Percentiles rank a stretch among this genome's conserved stretches.
phyloP scores from a whole-genome alignment of 768 basidiomycete species.

The Paxillus involutus region DNA sequence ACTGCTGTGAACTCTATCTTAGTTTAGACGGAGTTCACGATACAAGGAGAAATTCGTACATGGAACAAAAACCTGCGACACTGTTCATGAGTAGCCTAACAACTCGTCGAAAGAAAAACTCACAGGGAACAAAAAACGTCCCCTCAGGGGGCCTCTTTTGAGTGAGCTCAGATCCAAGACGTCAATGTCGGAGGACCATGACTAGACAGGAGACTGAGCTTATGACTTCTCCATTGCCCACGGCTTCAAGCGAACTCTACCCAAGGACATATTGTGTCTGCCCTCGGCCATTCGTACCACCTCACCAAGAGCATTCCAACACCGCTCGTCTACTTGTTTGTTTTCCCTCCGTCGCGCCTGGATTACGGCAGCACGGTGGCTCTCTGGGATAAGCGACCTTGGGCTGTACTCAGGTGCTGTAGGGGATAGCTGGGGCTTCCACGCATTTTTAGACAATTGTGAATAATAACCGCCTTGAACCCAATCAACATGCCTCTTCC shows the following conservation, averaged over 20 bases:
- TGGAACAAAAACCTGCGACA: conserved; percentile 1
- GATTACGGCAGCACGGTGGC: conserved; percentile 11
- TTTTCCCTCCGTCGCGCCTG: conserved; percentile 20
- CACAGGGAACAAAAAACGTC: not conserved
- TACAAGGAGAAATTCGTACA: not conserved
- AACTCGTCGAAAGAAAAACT: conserved; percentile 2
- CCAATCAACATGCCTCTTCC: conserved; percentile 26
- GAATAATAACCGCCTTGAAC: conserved; percentile 17
- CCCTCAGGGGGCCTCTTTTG: not conserved
- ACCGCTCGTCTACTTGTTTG: conserved; percentile 34
- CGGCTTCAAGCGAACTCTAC: conserved; percentile 38
- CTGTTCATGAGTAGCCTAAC: not conserved
- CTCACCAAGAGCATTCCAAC: conserved; percentile 51
- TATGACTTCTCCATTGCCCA: conserved; percentile 20
- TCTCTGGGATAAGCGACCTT: conserved; percentile 9
- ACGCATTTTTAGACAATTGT: conserved; percentile 24
- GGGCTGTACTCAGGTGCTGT: conserved; percentile 21
- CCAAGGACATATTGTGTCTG: conserved; percentile 47
- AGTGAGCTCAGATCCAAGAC: no score
- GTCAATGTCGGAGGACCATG: not conserved
- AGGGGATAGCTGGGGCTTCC: conserved; percentile 39
- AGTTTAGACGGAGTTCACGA: not conserved
- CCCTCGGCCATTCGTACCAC: conserved; percentile 61
- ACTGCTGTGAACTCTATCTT: not conserved
- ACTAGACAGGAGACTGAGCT: not conserved